Evolutionary conservation across 148 eudicot genomes (phyloP).

Genomic region (Pharnaceum exiguum): DNA sequence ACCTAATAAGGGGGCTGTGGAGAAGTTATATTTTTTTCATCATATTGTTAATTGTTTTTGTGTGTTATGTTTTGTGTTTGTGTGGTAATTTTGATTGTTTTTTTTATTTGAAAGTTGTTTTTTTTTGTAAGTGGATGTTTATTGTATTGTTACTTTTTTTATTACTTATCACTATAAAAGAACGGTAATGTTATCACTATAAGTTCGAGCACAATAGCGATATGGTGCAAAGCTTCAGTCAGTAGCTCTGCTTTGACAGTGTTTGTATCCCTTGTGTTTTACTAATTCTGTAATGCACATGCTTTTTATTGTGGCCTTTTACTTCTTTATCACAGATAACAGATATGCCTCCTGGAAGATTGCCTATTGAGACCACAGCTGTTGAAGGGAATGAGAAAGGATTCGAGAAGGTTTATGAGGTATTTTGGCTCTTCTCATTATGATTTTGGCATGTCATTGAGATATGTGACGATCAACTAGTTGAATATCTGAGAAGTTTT

Average conservation of each 20-base stretch:
- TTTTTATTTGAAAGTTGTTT: too few species aligned
- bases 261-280: background rate
- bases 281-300: background rate
- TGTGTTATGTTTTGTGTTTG: too few species aligned
- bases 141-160: too few species aligned
- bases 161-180: too few species aligned
- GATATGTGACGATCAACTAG: background rate
- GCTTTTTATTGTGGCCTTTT: background rate
- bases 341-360: constrained; percentile 92
- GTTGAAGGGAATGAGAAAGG: constrained; percentile 73
- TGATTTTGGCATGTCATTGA: background rate
- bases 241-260: background rate
- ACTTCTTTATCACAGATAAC: constrained; percentile 55
- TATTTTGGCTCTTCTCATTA: constrained; percentile 7
- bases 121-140: too few species aligned
- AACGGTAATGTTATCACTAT: too few species aligned
- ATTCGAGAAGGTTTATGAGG: constrained; percentile 76
- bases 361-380: constrained; percentile 64
- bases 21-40: too few species aligned
- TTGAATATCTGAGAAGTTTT: too few species aligned
- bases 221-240: background rate
- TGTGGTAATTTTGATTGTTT: too few species aligned
- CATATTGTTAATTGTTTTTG: too few species aligned
- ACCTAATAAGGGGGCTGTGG: too few species aligned
- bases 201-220: too few species aligned